Evolutionary conservation across 1,139 yeast species (phyloP), one percentile per base, ranked within the genome.

Genomic region (Debaryomyces nepalensis): DNA sequence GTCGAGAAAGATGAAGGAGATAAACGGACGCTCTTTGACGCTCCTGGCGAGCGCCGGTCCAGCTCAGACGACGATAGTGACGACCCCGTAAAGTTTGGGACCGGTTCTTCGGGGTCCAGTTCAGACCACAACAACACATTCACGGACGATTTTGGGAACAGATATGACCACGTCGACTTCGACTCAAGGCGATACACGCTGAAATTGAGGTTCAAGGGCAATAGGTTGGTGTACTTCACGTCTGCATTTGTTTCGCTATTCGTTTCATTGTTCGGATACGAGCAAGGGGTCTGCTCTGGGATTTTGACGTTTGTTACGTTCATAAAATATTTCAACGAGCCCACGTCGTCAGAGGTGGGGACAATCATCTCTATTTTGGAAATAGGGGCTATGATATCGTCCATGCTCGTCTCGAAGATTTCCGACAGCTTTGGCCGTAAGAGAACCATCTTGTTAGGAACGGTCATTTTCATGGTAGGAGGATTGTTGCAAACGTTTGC

Each of bases 231-330:
- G 10, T 88, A 87, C 60, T 85, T 87, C 64, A 87, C 95, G 2
- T 81, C 91, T 1, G 81, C 85, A 8, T 88, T 88, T 62, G 95
- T 88, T 15, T 82, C 91, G 24, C 69, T 87, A 5, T 95, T 95
- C 41, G 96, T 89, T 10, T 84, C 89, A 43, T 70, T 89, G 24
- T 89, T 88, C 59, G 97, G 96, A 4, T 89, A 87, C 63, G 96
- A 89, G 59, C 97, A 89, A 64, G 96, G 96, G 42, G 96, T 88
- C 37, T 87, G 91, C 81, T 81, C 89, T 26, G 93, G 95, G 3
- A 81, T 89, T 34, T 57, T 73, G 38, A 72, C 76, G n/a, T 73
- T 64, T 47, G 71, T 60, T 12, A 73, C 79, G 1, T 78, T 78
- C 51, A 61, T 60, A 19, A 48, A 53, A 31, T 77, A 69, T 54